Conservation (phyloP, 2,329 filamentous ascomycete species). For the Epichloe uncinata region DNA sequence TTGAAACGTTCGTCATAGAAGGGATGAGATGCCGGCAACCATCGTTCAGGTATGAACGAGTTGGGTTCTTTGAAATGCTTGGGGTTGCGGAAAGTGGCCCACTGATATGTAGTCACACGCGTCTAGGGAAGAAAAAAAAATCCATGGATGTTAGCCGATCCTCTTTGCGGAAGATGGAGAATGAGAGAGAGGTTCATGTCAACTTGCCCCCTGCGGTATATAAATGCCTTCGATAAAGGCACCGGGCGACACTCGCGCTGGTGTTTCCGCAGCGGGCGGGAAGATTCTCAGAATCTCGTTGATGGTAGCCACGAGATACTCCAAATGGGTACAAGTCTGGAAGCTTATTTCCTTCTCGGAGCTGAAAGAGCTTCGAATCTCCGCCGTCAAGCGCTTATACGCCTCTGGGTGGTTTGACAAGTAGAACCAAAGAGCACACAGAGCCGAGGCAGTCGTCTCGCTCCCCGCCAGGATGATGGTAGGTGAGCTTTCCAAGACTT, state of each 20-base stretch:
- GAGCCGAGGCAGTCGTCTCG: slow-evolving; percentile 21
- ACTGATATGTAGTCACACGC: slow-evolving; percentile 29
- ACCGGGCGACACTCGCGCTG: slow-evolving; percentile 17
- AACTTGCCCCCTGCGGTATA: slow-evolving; percentile 22
- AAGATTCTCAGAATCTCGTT: slow-evolving; percentile 30
- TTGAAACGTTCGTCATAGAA: slow-evolving; percentile 24
- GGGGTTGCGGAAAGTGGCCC: slow-evolving; percentile 28
- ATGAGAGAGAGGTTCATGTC: too few relatives aligned
- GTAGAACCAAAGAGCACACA: slow-evolving; percentile 18
- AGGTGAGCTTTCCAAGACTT: slow-evolving; percentile 18
- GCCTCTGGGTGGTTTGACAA: slow-evolving; percentile 17
- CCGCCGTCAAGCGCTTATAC: slow-evolving; percentile 20
- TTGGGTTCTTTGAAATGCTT: slow-evolving; percentile 31
- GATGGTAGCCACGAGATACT: slow-evolving; percentile 27
- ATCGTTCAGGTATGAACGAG: slow-evolving; percentile 34
- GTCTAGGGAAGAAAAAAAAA: slow-evolving; percentile 17
- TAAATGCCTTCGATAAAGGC: slow-evolving; percentile 19
- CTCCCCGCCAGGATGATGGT: slow-evolving; percentile 18
- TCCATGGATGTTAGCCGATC: not conserved
- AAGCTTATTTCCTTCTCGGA: slow-evolving; percentile 24
- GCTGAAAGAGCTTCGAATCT: slow-evolving; percentile 15
- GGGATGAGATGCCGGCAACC: slow-evolving; percentile 14
- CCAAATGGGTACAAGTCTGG: slow-evolving; percentile 14
- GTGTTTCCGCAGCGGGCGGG: slow-evolving; percentile 19
- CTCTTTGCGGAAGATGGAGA: too few relatives aligned